Conservation (phyloP, 768 basidiomycete species). For the Clitopilus hobsonii region DNA sequence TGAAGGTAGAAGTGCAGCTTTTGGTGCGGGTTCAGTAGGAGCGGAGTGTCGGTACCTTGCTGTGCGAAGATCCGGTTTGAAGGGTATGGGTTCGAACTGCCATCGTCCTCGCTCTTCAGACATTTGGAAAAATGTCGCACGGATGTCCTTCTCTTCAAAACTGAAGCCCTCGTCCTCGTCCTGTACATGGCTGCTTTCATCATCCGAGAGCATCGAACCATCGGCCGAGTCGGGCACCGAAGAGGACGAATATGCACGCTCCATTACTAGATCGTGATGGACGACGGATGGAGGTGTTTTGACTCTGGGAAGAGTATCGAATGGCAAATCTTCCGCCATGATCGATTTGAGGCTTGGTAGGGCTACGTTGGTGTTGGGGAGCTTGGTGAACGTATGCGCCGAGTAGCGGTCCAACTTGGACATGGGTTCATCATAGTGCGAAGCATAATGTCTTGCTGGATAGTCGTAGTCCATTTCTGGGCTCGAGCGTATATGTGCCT, state of each 20-base stretch:
- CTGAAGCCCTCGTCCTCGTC: slow-evolving; percentile 22
- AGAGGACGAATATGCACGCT: slow-evolving; percentile 18
- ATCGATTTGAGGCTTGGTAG: slow-evolving; percentile 23
- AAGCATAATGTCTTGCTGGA: slow-evolving; percentile 13
- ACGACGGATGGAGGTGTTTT: slow-evolving; percentile 23
- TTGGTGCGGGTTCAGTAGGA: neutral
- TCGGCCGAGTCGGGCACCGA: slow-evolving; percentile 17
- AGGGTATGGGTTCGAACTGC: neutral
- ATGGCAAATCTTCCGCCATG: slow-evolving; percentile 19
- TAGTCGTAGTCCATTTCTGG: slow-evolving; percentile 22
- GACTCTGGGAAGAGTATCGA: slow-evolving; percentile 30
- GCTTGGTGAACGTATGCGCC: slow-evolving; percentile 10
- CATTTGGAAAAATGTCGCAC: slow-evolving; percentile 19
- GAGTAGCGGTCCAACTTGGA: slow-evolving; percentile 18
- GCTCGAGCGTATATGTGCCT: slow-evolving; percentile 32
- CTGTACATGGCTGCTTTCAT: slow-evolving; percentile 28
- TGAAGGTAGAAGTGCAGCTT: neutral
- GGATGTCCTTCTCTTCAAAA: slow-evolving; percentile 25
- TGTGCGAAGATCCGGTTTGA: neutral
- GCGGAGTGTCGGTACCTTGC: neutral
- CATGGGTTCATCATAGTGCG: slow-evolving; percentile 22
- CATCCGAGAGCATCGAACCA: slow-evolving; percentile 26
- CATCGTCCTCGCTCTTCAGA: slow-evolving; percentile 3
- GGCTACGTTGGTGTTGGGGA: slow-evolving; percentile 15
- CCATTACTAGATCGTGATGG: slow-evolving; percentile 17